Evolutionary conservation across 2,329 filamentous ascomycete genomes (phyloP), one percentile per base, ranked within the genome.

Genomic region (Cucurbitaria berberidis): DNA sequence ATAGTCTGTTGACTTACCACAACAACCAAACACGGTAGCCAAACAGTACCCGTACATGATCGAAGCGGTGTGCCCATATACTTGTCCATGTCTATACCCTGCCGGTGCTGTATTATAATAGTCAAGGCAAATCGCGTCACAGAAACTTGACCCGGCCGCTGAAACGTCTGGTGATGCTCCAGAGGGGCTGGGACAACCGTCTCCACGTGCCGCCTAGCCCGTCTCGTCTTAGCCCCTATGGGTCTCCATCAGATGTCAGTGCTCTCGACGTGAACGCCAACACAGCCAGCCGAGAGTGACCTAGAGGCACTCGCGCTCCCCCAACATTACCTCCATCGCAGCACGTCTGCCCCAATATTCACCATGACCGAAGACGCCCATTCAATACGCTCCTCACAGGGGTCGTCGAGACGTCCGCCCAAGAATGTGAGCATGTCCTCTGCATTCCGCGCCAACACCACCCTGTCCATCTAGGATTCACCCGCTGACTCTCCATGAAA

Each of bases 341-440:
- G 54, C 61, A 48, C 50, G 38, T 45, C 63, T 63, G 54, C 61
- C 55, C 42, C 51, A 27, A 40, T 47, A 38, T 38, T 40, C 57
- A 51, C 52, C 55, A 71, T 69, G 59, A 52, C 67, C 24, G 65
- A 68, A 50, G 68, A 71, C 40, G 55, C 60, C 32, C 44, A 59
- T 24, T 62, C 63, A 18, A 58, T 69, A 43, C 66, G 67, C 52
- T 68, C 70, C 44, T 72, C 72, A 38, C 69, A 69, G 60, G 65
- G 67, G 53, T 92, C 89, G 5, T 76, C 74, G 54, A 58, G 70
- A 55, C 63, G 72, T 30, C 54, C 63, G 55, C 72, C 62, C 56
- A 68, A 74, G 63, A 76, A 75, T 50, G 73, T 76, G 63, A 70
- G 73, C 48, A 43, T 52, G 35, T 47, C 38, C 43, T 56, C 27